phyloP scores from a whole-genome alignment of 495 filamentous ascomycete species.

The Pyrenula massariospora region DNA sequence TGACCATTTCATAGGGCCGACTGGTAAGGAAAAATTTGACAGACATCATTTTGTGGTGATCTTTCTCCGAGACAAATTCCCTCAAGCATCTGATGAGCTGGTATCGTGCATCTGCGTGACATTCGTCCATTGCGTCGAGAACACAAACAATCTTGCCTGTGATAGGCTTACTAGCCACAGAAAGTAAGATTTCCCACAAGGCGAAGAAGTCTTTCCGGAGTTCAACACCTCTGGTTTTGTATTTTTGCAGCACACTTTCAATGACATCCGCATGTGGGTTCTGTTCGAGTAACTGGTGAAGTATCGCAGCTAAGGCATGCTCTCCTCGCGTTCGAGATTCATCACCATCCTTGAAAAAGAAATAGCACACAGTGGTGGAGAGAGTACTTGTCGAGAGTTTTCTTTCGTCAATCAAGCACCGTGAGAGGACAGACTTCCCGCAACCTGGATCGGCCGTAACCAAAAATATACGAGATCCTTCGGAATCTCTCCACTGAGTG shows the following conservation, averaged over 20 bases:
- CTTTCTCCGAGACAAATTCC: constrained; percentile 9
- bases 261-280: constrained; percentile 8
- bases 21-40: constrained; percentile 25
- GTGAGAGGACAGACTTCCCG: constrained; percentile 29
- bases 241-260: constrained; percentile 9
- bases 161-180: constrained; percentile 11
- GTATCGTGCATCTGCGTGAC: constrained; percentile 10
- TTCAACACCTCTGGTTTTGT: constrained; percentile 9
- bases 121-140: constrained; percentile 32
- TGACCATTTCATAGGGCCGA: constrained; percentile 21
- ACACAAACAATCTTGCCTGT: constrained; percentile 32
- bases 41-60: too few species aligned
- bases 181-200: constrained; percentile 28
- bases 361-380: constrained; percentile 20
- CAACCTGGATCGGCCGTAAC: constrained; percentile 28
- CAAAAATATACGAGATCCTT: constrained; percentile 21
- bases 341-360: constrained; percentile 28
- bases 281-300: constrained; percentile 23
- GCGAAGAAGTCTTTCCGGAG: constrained; percentile 12
- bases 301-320: constrained; percentile 19
- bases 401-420: constrained; percentile 17
- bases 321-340: constrained; percentile 6
- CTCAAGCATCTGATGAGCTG: constrained; percentile 13
- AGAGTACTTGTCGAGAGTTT: constrained; percentile 7
- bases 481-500: constrained; percentile 14